Conservation (phyloP, 306 rosid genomes). For the Abrus pulchellus region DNA sequence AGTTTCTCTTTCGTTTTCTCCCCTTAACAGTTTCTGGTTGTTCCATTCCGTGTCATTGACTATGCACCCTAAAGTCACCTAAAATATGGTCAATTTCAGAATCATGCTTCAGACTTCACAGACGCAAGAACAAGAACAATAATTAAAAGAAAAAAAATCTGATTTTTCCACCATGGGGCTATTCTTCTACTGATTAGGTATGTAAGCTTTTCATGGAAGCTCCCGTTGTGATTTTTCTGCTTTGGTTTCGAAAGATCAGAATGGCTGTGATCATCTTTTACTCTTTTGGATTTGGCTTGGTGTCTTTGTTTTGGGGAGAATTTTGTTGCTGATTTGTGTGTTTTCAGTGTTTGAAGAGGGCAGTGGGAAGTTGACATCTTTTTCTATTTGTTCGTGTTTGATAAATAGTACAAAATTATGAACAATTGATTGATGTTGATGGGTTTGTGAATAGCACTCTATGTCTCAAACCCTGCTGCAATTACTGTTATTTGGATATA, state of each 20-base stretch:
- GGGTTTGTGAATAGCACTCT: slow-evolving; percentile 21
- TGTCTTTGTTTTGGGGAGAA: slow-evolving; percentile 18
- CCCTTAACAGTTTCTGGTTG: slow-evolving; percentile 37
- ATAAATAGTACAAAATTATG: slow-evolving; percentile 9
- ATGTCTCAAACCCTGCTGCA: slow-evolving; percentile 29
- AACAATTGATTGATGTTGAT: slow-evolving; percentile 8
- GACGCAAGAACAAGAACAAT: neutral
- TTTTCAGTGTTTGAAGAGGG: slow-evolving; percentile 40
- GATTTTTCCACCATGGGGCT: slow-evolving; percentile 2
- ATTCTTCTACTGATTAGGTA: slow-evolving; percentile 57
- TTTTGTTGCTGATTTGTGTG: slow-evolving; percentile 33
- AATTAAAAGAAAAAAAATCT: slow-evolving; percentile 5
- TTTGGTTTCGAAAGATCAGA: neutral
- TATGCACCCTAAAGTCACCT: neutral
- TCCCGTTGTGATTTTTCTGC: slow-evolving; percentile 17
- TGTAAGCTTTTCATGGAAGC: slow-evolving; percentile 21
- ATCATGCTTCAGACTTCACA: neutral
- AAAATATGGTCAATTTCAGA: slow-evolving; percentile 22
- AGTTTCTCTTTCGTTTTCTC: neutral
- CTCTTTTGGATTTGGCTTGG: slow-evolving; percentile 35
- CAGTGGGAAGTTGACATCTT: neutral
- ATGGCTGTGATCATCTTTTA: slow-evolving; percentile 1
- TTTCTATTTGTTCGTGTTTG: neutral
- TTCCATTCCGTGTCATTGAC: slow-evolving; percentile 42
- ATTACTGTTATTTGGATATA: slow-evolving; percentile 40